Conservation (phyloP, 345 rosid species). For the Hibiscus syriacus region DNA sequence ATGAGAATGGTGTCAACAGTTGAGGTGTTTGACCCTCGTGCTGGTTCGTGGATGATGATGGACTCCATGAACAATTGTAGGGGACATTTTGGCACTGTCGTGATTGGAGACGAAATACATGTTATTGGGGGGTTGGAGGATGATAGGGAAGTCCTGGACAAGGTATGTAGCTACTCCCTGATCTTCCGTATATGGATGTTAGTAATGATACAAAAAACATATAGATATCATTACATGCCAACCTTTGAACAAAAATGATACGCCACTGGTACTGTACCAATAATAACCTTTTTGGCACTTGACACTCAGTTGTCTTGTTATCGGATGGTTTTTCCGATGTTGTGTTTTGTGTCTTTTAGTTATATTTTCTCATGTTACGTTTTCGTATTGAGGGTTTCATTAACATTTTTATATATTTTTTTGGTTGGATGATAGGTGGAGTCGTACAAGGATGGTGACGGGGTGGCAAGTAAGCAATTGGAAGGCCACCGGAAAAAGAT, state of each 20-base stretch:
- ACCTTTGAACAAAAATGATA: no score
- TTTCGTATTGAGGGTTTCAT: no score
- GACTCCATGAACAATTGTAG: slow-evolving; percentile 23
- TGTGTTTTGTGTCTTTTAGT: no score
- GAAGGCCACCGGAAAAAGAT: slow-evolving; percentile 28
- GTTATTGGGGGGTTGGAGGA: slow-evolving; percentile 26
- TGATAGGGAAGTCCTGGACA: slow-evolving; percentile 17
- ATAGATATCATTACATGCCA: no score
- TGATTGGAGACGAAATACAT: slow-evolving; percentile 22
- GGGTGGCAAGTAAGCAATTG: slow-evolving; percentile 27
- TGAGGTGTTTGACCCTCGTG: slow-evolving; percentile 35
- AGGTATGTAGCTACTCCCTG: slow-evolving; percentile 13
- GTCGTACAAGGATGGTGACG: slow-evolving; percentile 21
- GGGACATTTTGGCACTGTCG: slow-evolving; percentile 27
- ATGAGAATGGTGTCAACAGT: slow-evolving; percentile 21
- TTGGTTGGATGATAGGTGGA: slow-evolving; percentile 21
- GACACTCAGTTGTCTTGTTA: no score
- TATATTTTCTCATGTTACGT: no score
- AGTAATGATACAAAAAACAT: no score
- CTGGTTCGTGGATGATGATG: slow-evolving; percentile 24
- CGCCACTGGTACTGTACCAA: no score
- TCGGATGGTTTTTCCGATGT: no score
- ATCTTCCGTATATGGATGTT: not conserved
- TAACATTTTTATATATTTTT: not conserved
- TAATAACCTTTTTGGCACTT: no score